Evolutionary conservation across 2,329 filamentous ascomycete genomes (phyloP), one percentile per base, ranked within the genome.

Genomic region (Kalaharituber pfeilii): DNA sequence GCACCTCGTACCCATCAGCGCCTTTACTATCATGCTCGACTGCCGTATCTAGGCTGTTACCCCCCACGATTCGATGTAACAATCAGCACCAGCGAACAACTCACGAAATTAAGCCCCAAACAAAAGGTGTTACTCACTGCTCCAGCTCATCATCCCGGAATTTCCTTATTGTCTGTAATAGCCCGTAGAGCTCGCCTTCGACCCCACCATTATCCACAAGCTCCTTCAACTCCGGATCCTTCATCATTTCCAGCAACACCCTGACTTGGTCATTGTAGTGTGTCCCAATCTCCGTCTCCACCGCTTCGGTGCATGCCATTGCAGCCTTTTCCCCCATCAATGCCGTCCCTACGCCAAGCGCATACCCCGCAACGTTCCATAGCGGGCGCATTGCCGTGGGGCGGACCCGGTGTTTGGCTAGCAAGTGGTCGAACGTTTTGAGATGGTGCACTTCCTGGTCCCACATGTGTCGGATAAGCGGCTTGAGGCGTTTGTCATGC

Each of bases 301-400:
- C 89, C 1, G 91, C 91, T 70, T 98, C 91, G 0, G 91, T 98
- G 67, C 91, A 98, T 11, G 91, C 91, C 91, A 98, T 98, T 30
- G 91, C 89, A 1, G 89, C 88, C 70, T 96, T 87, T 50, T 86
- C 78, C 0, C 91, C 88, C 75, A 98, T 76, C 42, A 91, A 70
- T 0, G 84, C 91, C 0, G 91, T 98, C 3, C 78, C 76, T 87
- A 91, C 95, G 18, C 91, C 91, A 6, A 98, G 70, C 0, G 82
- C 78, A 0, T 83, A 82, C 1, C 91, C 85, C 9, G 88, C 79
- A 6, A 80, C 73, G 44, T 82, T 79, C 91, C 91, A 98, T 2
- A 95, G 59, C 0, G 91, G 91, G 65, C 93, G 94, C 72, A 98
- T 82, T 11, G 83, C 85, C 0, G 91, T 95, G 0, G 91, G 91